Conservation (phyloP, 2,329 filamentous ascomycete genomes). For the Sporothrix variecibatus region DNA sequence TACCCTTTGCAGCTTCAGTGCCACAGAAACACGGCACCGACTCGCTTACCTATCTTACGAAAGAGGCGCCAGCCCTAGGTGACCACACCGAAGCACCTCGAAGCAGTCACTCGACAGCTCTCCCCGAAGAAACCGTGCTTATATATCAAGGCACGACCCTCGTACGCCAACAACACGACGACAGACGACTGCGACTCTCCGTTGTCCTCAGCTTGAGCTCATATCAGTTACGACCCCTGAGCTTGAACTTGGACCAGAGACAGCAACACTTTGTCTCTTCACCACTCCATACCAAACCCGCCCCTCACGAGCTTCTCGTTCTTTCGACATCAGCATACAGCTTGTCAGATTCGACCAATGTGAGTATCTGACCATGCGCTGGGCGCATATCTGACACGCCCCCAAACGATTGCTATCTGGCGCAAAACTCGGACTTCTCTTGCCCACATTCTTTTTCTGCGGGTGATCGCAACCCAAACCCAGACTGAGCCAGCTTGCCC, state of each 20-base stretch:
- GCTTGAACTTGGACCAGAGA: not conserved
- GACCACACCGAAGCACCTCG: not conserved
- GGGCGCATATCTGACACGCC: not conserved
- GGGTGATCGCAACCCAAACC: not conserved
- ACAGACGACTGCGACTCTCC: not conserved
- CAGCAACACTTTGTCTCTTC: not conserved
- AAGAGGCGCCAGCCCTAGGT: not conserved
- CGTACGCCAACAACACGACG: not conserved
- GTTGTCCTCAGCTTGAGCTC: not conserved
- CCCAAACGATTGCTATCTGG: not conserved
- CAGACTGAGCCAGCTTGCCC: not conserved
- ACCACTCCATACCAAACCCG: not conserved
- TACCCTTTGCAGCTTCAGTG: not conserved
- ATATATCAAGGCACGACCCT: constrained; percentile 19
- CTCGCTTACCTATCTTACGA: not conserved
- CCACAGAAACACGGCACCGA: not conserved
- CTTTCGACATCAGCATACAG: not conserved
- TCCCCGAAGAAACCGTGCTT: constrained; percentile 16
- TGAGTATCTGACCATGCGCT: not conserved
- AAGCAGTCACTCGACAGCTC: constrained; percentile 6
- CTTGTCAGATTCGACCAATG: not conserved
- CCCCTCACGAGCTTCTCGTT: not conserved
- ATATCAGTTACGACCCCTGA: not conserved
- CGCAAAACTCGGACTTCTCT: not conserved
- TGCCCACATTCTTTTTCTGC: not conserved